Evolutionary conservation across 2,329 filamentous ascomycete genomes (phyloP).

Genomic region (Verticillium klebahnii): DNA sequence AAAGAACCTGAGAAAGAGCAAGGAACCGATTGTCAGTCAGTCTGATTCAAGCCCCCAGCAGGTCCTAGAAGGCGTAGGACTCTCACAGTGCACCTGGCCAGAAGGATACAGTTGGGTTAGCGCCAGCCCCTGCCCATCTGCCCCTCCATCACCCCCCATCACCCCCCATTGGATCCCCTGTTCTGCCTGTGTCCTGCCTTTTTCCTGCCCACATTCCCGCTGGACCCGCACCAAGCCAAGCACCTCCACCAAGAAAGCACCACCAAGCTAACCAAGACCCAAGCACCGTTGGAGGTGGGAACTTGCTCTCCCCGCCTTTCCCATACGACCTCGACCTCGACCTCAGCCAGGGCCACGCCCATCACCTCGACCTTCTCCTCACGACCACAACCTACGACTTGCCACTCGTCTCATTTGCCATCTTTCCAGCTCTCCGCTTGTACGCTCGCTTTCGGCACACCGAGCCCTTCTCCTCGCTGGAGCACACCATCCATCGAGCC

Average conservation of each 20-base stretch:
- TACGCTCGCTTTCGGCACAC: background rate
- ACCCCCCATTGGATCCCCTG: background rate
- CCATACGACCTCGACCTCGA: background rate
- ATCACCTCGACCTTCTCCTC: background rate
- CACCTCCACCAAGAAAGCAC: background rate
- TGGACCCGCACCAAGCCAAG: background rate
- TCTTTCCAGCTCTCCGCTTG: background rate
- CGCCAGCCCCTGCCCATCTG: background rate
- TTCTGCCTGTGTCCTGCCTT: background rate
- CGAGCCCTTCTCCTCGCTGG: background rate
- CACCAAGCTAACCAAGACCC: background rate
- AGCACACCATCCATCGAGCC: background rate
- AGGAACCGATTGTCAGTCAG: no score
- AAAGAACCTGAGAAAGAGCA: no score
- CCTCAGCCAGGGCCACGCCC: background rate
- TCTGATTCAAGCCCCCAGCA: no score
- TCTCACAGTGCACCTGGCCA: background rate
- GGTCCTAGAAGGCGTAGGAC: background rate
- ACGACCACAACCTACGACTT: background rate
- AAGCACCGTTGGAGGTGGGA: background rate
- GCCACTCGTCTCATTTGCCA: background rate
- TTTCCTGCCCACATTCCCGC: background rate
- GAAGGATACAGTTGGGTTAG: background rate
- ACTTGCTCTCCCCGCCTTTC: background rate
- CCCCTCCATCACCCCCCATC: background rate